A percentile compares a stretch with the other conserved stretches of the same genome.
Evolutionary conservation across 176 grass and related monocot genomes (phyloP).

Genomic region (Dendrocalamus sinicus): DNA sequence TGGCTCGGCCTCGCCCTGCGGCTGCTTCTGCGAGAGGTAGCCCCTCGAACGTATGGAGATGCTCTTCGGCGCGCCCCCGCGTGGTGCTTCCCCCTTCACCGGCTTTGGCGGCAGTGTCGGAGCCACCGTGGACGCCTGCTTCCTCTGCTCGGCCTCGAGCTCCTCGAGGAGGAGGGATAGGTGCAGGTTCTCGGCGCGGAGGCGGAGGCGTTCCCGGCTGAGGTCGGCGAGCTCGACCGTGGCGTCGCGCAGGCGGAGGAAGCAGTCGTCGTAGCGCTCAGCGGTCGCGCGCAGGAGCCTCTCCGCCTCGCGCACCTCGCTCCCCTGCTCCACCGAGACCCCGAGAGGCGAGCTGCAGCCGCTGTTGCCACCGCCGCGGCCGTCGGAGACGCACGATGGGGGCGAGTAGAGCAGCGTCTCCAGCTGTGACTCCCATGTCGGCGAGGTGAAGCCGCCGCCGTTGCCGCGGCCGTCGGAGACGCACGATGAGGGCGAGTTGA

Average conservation of each 20-base stretch:
- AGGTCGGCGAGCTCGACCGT: constrained; percentile 55
- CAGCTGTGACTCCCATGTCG: neutral
- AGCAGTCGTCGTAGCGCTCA: constrained; percentile 73
- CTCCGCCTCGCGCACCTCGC: constrained; percentile 51
- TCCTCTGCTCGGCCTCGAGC: constrained; percentile 54
- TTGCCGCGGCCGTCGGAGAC: constrained; percentile 4
- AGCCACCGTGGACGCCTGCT: constrained; percentile 31
- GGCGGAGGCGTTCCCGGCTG: constrained; percentile 59
- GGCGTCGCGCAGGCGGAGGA: constrained; percentile 50
- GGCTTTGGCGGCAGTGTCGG: constrained; percentile 34
- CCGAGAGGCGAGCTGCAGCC: constrained; percentile 5
- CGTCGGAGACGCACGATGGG: constrained; percentile 30
- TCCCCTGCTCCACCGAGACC: constrained; percentile 36
- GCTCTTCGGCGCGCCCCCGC: constrained; percentile 56
- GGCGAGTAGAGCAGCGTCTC: constrained; percentile 21
- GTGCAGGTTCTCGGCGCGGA: constrained; percentile 59
- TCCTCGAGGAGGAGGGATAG: constrained; percentile 60
- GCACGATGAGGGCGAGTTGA: constrained; percentile 38
- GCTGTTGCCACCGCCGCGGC: neutral
- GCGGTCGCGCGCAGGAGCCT: constrained; percentile 55
- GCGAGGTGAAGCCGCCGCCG: constrained; percentile 6
- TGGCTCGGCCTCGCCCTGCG: constrained; percentile 35
- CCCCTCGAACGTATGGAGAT: constrained; percentile 64
- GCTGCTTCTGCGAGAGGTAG: constrained; percentile 46
- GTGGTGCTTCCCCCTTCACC: constrained; percentile 41